phyloP scores from a whole-genome alignment of 2,329 filamentous ascomycete species.

The Trichoderma sp. region DNA sequence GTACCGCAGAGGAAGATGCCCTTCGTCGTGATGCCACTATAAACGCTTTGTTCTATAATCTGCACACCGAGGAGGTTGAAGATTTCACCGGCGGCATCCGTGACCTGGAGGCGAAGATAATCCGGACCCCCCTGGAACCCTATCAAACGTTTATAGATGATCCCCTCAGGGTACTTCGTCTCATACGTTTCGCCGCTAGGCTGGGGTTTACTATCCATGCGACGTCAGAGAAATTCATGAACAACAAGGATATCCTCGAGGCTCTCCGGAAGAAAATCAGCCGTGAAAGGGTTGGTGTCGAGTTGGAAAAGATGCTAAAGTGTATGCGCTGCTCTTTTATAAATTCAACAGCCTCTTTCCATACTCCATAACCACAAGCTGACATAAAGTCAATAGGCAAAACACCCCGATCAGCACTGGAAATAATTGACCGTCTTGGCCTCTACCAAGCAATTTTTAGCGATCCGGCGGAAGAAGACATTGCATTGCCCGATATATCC shows the following conservation, averaged over 20 bases:
- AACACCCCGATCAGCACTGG: conserved; percentile 62
- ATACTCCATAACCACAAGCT: background rate
- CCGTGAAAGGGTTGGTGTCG: conserved; percentile 81
- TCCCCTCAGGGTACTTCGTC: conserved; percentile 79
- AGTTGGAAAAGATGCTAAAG: conserved; percentile 64
- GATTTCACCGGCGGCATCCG: conserved; percentile 80
- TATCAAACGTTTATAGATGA: conserved; percentile 94
- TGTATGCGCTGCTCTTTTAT: background rate
- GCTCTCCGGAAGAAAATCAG: conserved; percentile 88
- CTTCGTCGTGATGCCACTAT: conserved; percentile 87
- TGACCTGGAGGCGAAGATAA: conserved; percentile 72
- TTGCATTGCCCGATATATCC: conserved; percentile 56
- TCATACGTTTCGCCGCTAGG: conserved; percentile 88
- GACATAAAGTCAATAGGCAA: conserved; percentile 45
- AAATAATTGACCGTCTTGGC: conserved; percentile 64
- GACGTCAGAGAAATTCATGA: conserved; percentile 72
- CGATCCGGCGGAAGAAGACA: conserved; percentile 59
- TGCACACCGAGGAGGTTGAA: conserved; percentile 76
- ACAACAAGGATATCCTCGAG: conserved; percentile 71
- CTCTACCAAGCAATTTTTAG: conserved; percentile 76
- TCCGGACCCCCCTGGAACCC: conserved; percentile 84
- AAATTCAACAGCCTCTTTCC: too few relatives aligned
- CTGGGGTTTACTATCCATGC: conserved; percentile 77
- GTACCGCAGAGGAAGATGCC: conserved; percentile 87
- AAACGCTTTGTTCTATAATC: conserved; percentile 94